phyloP scores from a whole-genome alignment of 352 stramenopile genomes.

The Globisporangium polare region DNA sequence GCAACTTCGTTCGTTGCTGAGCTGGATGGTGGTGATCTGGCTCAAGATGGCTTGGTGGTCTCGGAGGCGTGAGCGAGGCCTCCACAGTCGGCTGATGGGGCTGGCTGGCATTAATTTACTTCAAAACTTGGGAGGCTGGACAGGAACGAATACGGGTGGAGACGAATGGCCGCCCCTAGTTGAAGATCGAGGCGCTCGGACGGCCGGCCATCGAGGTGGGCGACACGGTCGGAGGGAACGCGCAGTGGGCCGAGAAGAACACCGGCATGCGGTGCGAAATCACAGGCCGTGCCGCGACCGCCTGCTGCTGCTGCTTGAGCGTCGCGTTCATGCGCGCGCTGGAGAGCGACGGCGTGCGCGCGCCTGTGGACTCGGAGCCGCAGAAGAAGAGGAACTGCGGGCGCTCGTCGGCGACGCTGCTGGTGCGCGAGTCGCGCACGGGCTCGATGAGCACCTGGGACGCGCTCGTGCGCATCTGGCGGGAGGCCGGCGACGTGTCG shows the following conservation, averaged over 20 bases:
- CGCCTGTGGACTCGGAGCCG: conserved; percentile 38
- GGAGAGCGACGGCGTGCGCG: conserved; percentile 7
- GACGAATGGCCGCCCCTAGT: conserved; percentile 9
- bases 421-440: conserved; percentile 17
- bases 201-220: conserved; percentile 20
- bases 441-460: conserved; percentile 2
- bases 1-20: conserved; percentile 8
- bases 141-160: background rate
- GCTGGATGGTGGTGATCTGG: background rate
- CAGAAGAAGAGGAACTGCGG: conserved; percentile 80
- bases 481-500: background rate
- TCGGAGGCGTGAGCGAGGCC: background rate
- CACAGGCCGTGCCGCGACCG: conserved; percentile 21
- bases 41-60: background rate
- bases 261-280: conserved; percentile 72
- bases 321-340: conserved; percentile 12
- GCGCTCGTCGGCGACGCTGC: conserved; percentile 45
- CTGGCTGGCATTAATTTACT: conserved; percentile 4
- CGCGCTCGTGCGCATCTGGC: background rate
- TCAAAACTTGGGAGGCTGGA: conserved; percentile 1
- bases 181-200: conserved; percentile 21
- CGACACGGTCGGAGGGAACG: conserved; percentile 17
- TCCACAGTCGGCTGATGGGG: background rate
- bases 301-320: conserved; percentile 8
- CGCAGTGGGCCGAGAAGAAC: conserved; percentile 39